Conservation (phyloP, 2,329 filamentous ascomycete species). For the Talaromyces rugulosus region DNA sequence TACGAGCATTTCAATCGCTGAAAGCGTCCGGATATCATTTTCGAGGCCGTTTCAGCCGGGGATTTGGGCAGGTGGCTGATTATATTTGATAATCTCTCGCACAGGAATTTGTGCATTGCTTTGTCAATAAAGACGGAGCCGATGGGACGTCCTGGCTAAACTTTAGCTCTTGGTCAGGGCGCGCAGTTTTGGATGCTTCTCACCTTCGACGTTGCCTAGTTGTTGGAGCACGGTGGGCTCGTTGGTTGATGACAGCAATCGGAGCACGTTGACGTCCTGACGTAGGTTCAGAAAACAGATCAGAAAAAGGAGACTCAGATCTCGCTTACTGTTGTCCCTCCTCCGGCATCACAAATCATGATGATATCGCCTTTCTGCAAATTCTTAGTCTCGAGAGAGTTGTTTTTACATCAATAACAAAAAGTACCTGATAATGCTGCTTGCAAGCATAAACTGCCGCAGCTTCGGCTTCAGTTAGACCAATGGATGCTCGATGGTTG, state of each 20-base stretch:
- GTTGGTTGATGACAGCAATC: background rate
- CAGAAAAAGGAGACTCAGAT: background rate
- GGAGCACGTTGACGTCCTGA: constrained; percentile 6
- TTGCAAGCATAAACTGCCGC: constrained; percentile 48
- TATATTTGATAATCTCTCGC: constrained; percentile 19
- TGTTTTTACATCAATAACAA: background rate
- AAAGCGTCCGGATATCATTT: constrained; percentile 29
- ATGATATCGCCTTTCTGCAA: constrained; percentile 38
- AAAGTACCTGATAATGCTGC: constrained; percentile 21
- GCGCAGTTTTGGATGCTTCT: background rate
- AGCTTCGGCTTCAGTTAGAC: constrained; percentile 52
- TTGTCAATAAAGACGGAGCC: constrained; percentile 35
- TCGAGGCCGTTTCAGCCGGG: constrained; percentile 21
- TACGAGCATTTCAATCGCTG: constrained; percentile 31
- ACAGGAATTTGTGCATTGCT: constrained; percentile 22
- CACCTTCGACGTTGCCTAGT: constrained; percentile 1
- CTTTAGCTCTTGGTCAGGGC: background rate
- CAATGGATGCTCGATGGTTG: constrained; percentile 40
- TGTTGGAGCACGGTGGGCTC: constrained; percentile 1
- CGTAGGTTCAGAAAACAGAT: background rate
- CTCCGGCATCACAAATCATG: constrained; percentile 49
- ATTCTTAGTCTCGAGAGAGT: background rate
- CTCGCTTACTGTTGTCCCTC: constrained; percentile 37
- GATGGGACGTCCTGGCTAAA: constrained; percentile 26
- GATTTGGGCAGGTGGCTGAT: constrained; percentile 15